phyloP scores from a whole-genome alignment of 2,329 filamentous ascomycete genomes.

The Ilyonectria sp. region DNA sequence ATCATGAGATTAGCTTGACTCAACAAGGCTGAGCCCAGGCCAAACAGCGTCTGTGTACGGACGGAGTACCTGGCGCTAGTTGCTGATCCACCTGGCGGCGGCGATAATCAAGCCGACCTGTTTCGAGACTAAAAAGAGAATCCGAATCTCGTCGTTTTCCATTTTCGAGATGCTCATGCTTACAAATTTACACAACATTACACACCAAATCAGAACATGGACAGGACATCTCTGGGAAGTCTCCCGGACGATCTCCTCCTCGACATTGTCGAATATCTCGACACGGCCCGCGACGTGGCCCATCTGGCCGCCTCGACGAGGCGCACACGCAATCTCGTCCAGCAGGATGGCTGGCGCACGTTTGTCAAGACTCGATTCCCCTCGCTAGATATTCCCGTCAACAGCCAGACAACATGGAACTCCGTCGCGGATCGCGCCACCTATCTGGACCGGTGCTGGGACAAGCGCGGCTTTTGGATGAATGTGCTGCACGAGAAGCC shows the following conservation, averaged over 20 bases:
- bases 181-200: conserved; percentile 25
- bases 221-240: conserved; percentile 53
- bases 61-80: not conserved
- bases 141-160: not conserved
- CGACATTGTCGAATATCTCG: conserved; percentile 62
- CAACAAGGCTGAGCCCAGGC: conserved; percentile 21
- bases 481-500: conserved; percentile 45
- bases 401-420: conserved; percentile 51
- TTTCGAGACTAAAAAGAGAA: conserved; percentile 17
- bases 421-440: conserved; percentile 63
- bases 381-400: conserved; percentile 54
- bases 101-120: not conserved
- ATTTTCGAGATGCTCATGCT: conserved; percentile 30
- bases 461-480: conserved; percentile 61
- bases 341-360: conserved; percentile 63
- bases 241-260: conserved; percentile 68
- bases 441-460: conserved; percentile 68
- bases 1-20: conserved; percentile 5
- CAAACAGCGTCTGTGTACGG: not conserved
- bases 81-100: conserved; percentile 5
- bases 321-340: conserved; percentile 57
- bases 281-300: conserved; percentile 64
- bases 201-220: conserved; percentile 39
- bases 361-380: conserved; percentile 64
- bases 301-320: conserved; percentile 58